These are phyloP conservation scores for Tagetes erecta DNA, from an alignment of 129 eudicot species.

Conservation along the genomic window DNA sequence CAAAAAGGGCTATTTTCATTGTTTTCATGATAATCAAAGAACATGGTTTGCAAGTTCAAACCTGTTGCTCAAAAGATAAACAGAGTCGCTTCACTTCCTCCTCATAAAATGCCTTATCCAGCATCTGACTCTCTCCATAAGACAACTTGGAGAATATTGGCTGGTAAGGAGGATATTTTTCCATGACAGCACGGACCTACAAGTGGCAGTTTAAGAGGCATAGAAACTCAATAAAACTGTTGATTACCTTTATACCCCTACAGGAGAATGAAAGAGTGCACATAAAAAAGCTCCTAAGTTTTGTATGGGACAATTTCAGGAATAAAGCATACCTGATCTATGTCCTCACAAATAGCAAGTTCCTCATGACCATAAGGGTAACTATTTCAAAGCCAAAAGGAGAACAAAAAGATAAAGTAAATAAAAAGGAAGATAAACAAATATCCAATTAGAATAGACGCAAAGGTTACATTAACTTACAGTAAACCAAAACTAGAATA, in stretches of 20 bases:
- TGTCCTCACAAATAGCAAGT: constrained; percentile 84
- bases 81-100: constrained; percentile 91
- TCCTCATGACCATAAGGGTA: constrained; percentile 95
- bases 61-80: constrained; percentile 88
- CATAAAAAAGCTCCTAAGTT: not conserved
- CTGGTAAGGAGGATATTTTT: constrained; percentile 89
- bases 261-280: not conserved
- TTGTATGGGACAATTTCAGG: not conserved
- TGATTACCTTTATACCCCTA: constrained; percentile 15
- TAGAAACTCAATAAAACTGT: not conserved
- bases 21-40: not conserved
- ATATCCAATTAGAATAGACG: not conserved
- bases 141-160: constrained; percentile 76
- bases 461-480: constrained; percentile 46
- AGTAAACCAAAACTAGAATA: constrained; percentile 88
- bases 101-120: constrained; percentile 92
- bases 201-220: not conserved
- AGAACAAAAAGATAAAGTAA: not conserved
- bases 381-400: constrained; percentile 32
- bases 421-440: not conserved
- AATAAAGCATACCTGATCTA: constrained; percentile 69
- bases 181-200: constrained; percentile 91
- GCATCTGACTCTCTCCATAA: constrained; percentile 90
- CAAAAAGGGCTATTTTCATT: not conserved
- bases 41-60: constrained; percentile 23